Evolutionary conservation across 2,329 filamentous ascomycete species (phyloP).

Genomic region (Hyphodiscus sp.): DNA sequence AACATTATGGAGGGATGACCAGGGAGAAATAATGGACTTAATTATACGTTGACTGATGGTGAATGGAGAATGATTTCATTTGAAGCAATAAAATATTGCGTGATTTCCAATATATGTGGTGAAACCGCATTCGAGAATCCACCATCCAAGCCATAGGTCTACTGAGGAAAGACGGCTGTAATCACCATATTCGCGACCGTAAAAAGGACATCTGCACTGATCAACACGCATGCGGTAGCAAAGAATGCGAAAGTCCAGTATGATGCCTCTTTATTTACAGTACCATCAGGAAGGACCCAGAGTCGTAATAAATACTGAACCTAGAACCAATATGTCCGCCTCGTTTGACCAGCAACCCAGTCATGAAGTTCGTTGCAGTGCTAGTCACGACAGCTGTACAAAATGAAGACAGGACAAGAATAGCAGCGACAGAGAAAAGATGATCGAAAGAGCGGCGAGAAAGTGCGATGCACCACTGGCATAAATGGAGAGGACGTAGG

Average conservation of each 20-base stretch:
- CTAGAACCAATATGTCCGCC: conserved; percentile 36
- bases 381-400: conserved; percentile 32
- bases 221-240: conserved; percentile 35
- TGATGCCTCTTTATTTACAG: conserved; percentile 36
- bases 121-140: conserved; percentile 53
- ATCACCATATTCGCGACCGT: conserved; percentile 50
- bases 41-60: no score
- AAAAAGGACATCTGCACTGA: conserved; percentile 43
- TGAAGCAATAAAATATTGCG: no score
- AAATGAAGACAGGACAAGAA: conserved; percentile 26
- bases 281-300: conserved; percentile 40
- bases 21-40: no score
- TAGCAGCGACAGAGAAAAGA: conserved; percentile 25
- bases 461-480: conserved; percentile 11
- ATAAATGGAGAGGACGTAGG: conserved; percentile 34
- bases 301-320: conserved; percentile 31
- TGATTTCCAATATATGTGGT: no score
- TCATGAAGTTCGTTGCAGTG: conserved; percentile 36
- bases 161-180: conserved; percentile 44
- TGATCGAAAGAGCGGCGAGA: conserved; percentile 20
- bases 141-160: conserved; percentile 52
- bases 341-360: conserved; percentile 40
- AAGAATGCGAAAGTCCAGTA: conserved; percentile 42
- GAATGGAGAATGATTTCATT: no score
- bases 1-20: no score